Evolutionary conservation across 2,329 filamentous ascomycete species (phyloP).

Genomic region (Colletotrichum camelliae): DNA sequence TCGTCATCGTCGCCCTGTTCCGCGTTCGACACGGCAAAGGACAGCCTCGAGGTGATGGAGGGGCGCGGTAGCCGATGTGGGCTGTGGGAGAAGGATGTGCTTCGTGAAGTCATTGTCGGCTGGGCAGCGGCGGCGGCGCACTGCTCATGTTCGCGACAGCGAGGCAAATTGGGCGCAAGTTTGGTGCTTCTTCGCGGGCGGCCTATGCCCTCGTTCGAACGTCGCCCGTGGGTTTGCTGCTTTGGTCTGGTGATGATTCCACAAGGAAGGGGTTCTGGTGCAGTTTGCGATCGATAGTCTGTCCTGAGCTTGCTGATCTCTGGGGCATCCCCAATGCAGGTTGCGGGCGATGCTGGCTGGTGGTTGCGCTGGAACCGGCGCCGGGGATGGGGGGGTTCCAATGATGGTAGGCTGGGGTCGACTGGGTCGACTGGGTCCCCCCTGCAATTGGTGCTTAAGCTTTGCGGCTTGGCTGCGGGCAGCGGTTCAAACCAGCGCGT

Average conservation of each 20-base stretch:
- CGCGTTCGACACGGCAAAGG: constrained; percentile 68
- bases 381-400: constrained; percentile 1
- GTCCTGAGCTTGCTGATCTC: background rate
- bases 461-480: background rate
- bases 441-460: constrained; percentile 16
- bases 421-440: constrained; percentile 1
- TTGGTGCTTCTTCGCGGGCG: background rate
- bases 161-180: background rate
- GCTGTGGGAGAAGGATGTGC: constrained; percentile 57
- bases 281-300: background rate
- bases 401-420: background rate
- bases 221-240: background rate
- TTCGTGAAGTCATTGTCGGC: constrained; percentile 53
- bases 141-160: constrained; percentile 42
- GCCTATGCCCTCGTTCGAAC: background rate
- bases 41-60: constrained; percentile 69
- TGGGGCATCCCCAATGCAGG: background rate
- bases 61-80: constrained; percentile 45
- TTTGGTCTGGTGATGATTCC: background rate
- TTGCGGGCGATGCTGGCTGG: constrained; percentile 4
- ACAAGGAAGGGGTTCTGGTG: background rate
- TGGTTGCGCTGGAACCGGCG: background rate
- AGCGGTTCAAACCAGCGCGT: constrained; percentile 7
- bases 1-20: constrained; percentile 66
- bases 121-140: constrained; percentile 22